Base-by-base conservation (phyloP, 345 rosid genomes). In the Boechera retrofracta region DNA sequence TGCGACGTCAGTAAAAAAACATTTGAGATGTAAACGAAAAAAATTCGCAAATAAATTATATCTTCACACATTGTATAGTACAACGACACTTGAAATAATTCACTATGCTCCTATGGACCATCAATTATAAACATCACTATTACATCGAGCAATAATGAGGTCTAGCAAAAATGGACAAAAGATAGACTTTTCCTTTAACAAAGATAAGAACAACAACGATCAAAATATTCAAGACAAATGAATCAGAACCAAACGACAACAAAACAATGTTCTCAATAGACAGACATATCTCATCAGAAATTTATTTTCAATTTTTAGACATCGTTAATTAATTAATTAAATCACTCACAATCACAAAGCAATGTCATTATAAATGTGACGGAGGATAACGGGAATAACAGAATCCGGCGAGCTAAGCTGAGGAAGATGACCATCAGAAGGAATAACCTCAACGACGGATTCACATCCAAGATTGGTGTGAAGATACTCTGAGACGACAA, bases 331-430 rank as follows among this genome's bases (percentile, higher is more conserved):
- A 49, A 62, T 21, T 39, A 39, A 21, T 4, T 28, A 51, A 68
- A 59, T 16, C 41, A 33, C 53, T 81, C 73, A 87, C 26, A 63
- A 59, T 82, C 75, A 88, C 21, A 60, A 47, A 1, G 83, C 84
- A 44, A 94, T 86, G 65, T 90, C 81, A 13, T 76, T 49, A n/a
- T 83, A 89, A 56, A 94, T 92, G 65, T 94, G 98, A 82, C 86
- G 85, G 3, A 91, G 84, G 6, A 92, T 47, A 31, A 90, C 91
- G 5, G 98, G 98, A 49, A 94, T 76, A n/a, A 88, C 93, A 32
- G 55, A 16, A 55, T 90, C 98, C 36, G 98, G 98, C 11, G 97
- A 88, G 87, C 98, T 94, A 76, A 94, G 80, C 80, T 94, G 98
- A 3, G 98, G 98, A 69, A 94, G 86, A 64, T 94, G 98, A 16